A percentile compares a stretch with the other conserved stretches of the same genome.
phyloP scores from a whole-genome alignment of 2,329 filamentous ascomycete species.

The Cladobotryum protrusum region DNA sequence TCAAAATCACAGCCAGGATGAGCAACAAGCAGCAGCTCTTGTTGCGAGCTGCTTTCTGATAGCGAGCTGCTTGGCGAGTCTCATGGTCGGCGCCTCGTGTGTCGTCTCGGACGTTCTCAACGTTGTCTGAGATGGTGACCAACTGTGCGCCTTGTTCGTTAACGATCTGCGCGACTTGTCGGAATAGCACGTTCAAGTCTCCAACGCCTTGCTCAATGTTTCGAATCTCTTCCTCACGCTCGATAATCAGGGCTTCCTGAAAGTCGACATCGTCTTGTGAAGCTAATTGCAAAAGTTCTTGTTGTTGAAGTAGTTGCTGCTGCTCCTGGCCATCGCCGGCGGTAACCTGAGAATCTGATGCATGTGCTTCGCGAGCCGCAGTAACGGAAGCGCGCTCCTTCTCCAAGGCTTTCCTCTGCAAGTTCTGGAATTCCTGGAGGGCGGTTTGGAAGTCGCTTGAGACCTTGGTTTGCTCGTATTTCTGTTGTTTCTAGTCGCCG shows the following conservation, averaged over 20 bases:
- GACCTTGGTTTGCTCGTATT: slow-evolving; percentile 92
- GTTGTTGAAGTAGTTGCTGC: slow-evolving; percentile 54
- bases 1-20: slow-evolving; percentile 80
- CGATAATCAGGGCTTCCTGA: slow-evolving; percentile 89
- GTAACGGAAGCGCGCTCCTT: slow-evolving; percentile 84
- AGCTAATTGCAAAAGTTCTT: slow-evolving; percentile 73
- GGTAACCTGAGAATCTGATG: slow-evolving; percentile 44
- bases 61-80: slow-evolving; percentile 75
- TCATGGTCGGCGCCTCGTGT: slow-evolving; percentile 82
- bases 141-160: slow-evolving; percentile 86
- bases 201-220: slow-evolving; percentile 96
- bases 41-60: slow-evolving; percentile 92
- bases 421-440: slow-evolving; percentile 81
- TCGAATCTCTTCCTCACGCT: slow-evolving; percentile 93
- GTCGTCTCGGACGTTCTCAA: slow-evolving; percentile 73
- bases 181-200: slow-evolving; percentile 92
- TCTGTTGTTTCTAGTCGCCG: slow-evolving; percentile 70
- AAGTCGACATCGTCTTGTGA: slow-evolving; percentile 95
- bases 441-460: slow-evolving; percentile 88
- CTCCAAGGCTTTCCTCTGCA: slow-evolving; percentile 86
- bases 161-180: slow-evolving; percentile 97
- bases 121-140: slow-evolving; percentile 81
- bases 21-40: slow-evolving; percentile 90
- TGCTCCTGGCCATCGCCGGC: slow-evolving; percentile 31
- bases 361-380: slow-evolving; percentile 74